Evolutionary conservation across 257 asterid genomes (phyloP).

Genomic region (Solanum lycopersicoides): DNA sequence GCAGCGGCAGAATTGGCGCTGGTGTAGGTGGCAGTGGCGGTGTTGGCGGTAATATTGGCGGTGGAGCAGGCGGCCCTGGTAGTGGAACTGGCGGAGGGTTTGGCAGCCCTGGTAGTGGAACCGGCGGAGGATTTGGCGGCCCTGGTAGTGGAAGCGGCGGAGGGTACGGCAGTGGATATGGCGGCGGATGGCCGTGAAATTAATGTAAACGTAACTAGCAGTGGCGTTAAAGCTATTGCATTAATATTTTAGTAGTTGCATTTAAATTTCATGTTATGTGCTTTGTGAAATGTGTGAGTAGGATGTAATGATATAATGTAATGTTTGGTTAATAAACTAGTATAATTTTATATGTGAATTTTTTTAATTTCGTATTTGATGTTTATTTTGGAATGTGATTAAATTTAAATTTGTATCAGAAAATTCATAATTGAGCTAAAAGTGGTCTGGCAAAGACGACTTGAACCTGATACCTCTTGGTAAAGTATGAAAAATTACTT

Average conservation of each 20-base stretch:
- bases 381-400: too few relatives aligned
- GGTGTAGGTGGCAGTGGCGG: neutral
- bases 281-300: neutral
- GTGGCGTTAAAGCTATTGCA: neutral
- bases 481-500: too few relatives aligned
- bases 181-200: slow-evolving; percentile 3
- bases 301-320: neutral
- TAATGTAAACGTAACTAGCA: neutral
- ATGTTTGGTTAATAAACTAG: neutral
- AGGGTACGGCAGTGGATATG: neutral
- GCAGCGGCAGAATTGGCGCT: neutral
- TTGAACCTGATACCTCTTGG: too few relatives aligned
- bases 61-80: neutral
- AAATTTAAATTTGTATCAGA: fast-evolving
- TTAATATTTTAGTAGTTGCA: neutral
- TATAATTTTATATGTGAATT: too few relatives aligned
- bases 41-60: neutral
- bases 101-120: neutral
- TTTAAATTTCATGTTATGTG: neutral
- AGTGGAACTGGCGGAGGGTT: neutral
- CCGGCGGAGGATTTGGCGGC: neutral
- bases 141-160: neutral
- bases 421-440: too few relatives aligned
- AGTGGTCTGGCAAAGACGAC: too few relatives aligned
- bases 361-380: too few relatives aligned